Evolutionary conservation across 2,329 filamentous ascomycete species (phyloP).

Genomic region (Colletotrichum aenigma): DNA sequence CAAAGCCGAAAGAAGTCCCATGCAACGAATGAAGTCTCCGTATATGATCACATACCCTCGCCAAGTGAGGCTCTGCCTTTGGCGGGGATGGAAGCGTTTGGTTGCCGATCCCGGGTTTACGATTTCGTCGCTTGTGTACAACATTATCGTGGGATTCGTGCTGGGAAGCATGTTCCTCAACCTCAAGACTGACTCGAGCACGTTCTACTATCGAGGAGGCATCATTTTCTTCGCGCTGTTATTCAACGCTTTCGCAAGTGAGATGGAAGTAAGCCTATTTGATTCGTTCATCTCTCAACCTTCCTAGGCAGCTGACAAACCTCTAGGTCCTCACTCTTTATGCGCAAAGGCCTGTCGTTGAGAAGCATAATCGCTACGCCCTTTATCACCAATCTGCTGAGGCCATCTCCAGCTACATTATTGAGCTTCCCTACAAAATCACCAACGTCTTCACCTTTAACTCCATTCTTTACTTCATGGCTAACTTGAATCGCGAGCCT

Average conservation of each 20-base stretch:
- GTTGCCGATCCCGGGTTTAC: slow-evolving; percentile 68
- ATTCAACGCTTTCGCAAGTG: slow-evolving; percentile 33
- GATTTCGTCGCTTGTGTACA: slow-evolving; percentile 63
- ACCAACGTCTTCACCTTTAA: slow-evolving; percentile 64
- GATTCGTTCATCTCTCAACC: background rate
- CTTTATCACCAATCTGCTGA: slow-evolving; percentile 48
- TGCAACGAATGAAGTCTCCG: slow-evolving; percentile 58
- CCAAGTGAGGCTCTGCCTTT: slow-evolving; percentile 63
- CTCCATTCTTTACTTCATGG: slow-evolving; percentile 69
- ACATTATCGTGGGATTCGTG: slow-evolving; percentile 47
- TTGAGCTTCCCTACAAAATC: slow-evolving; percentile 67
- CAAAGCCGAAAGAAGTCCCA: slow-evolving; percentile 50
- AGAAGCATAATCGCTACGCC: slow-evolving; percentile 31
- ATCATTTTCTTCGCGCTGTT: slow-evolving; percentile 35
- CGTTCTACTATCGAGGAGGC: slow-evolving; percentile 52
- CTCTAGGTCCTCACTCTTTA: slow-evolving; percentile 24
- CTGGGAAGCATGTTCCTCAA: slow-evolving; percentile 72
- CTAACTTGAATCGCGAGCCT: slow-evolving; percentile 61
- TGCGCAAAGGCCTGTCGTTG: slow-evolving; percentile 27
- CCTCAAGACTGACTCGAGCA: slow-evolving; percentile 52
- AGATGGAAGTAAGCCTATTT: slow-evolving; percentile 23
- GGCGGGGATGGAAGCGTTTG: slow-evolving; percentile 69
- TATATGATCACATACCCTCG: slow-evolving; percentile 69
- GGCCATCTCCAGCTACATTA: slow-evolving; percentile 67
- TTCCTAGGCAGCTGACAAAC: background rate